phyloP scores from a whole-genome alignment of 495 filamentous ascomycete genomes.

The Xylaria sp. region DNA sequence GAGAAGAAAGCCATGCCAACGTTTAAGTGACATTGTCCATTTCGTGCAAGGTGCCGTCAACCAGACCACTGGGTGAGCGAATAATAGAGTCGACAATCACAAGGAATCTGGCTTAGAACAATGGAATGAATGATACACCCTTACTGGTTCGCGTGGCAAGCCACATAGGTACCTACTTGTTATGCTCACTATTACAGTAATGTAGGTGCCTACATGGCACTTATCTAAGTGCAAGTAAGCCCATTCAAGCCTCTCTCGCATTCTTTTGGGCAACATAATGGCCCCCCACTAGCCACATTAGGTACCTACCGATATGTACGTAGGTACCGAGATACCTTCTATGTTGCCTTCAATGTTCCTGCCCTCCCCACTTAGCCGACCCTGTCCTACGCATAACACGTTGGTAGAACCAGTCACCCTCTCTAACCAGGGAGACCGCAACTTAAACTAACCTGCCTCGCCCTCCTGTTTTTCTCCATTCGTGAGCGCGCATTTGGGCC shows the following conservation, averaged over 20 bases:
- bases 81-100: not conserved
- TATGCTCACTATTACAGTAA: too few species aligned
- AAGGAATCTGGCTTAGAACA: not conserved
- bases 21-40: not conserved
- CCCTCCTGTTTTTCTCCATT: slow-evolving; percentile 1
- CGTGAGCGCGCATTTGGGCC: slow-evolving; percentile 6
- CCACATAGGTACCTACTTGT: too few species aligned
- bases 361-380: not conserved
- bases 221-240: too few species aligned
- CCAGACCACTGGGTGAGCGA: too few species aligned
- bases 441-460: not conserved
- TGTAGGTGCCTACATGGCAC: too few species aligned
- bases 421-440: not conserved
- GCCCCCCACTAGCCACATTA: too few species aligned
- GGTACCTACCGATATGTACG: too few species aligned
- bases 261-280: too few species aligned
- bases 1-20: not conserved
- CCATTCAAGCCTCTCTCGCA: not conserved
- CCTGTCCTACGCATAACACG: too few species aligned
- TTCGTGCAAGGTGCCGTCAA: not conserved
- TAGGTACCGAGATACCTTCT: not conserved
- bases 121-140: not conserved
- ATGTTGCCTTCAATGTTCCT: too few species aligned
- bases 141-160: not conserved
- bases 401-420: too few species aligned